A percentile compares a stretch with the other conserved stretches of the same genome.
Evolutionary conservation across 2,329 filamentous ascomycete species (phyloP).

Genomic region (Truncatella angustata): DNA sequence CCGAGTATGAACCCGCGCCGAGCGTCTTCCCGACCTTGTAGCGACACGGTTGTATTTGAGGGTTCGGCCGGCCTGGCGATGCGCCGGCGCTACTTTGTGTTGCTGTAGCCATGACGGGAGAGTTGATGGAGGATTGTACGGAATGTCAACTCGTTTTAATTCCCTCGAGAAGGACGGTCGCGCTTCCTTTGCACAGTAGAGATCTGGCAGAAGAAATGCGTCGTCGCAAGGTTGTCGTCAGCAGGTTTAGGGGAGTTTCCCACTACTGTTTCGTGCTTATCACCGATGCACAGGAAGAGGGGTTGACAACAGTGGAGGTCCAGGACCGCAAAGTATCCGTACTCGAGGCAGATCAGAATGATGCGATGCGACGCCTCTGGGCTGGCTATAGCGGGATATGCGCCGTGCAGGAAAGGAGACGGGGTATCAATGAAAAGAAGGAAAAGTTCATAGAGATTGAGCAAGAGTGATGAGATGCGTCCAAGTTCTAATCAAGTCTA

Average conservation of each 20-base stretch:
- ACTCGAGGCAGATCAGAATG: no score
- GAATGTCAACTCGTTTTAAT: neutral
- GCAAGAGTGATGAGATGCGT: neutral
- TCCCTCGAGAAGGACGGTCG: neutral
- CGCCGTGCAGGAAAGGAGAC: no score
- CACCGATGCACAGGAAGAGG: constrained; percentile 2
- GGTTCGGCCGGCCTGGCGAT: constrained; percentile 31
- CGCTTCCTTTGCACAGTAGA: neutral
- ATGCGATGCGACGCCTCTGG: no score
- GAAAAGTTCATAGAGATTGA: neutral
- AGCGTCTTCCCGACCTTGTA: constrained; percentile 99
- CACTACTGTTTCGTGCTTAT: constrained; percentile 7
- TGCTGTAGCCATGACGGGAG: constrained; percentile 12
- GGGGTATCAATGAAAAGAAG: constrained; percentile 4
- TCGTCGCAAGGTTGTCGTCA: constrained; percentile 4
- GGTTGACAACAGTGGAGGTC: constrained; percentile 9
- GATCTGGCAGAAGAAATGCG: neutral
- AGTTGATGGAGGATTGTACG: neutral
- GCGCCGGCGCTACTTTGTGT: constrained; percentile 24
- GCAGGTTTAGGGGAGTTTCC: neutral
- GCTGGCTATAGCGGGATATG: no score
- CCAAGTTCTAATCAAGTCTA: neutral
- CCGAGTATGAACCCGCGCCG: constrained; percentile 94
- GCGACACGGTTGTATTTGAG: constrained; percentile 87
- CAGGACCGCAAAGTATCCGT: no score